These are phyloP conservation scores for Verticillium tricorpus DNA, from an alignment of 2,329 filamentous ascomycete genomes.

Conservation along the genomic window DNA sequence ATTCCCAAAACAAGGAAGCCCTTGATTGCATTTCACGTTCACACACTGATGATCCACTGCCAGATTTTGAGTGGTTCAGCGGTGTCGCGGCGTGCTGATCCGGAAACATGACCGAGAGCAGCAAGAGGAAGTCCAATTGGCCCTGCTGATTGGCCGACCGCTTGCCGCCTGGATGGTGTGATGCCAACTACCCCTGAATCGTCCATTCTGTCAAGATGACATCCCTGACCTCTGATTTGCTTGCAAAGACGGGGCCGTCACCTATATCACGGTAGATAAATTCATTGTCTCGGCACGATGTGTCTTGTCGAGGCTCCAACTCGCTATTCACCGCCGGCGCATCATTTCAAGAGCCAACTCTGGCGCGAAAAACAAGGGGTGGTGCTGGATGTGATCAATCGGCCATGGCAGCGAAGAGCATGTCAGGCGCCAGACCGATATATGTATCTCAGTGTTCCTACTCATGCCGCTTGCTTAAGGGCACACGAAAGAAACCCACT, in stretches of 20 bases:
- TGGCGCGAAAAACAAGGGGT: no score
- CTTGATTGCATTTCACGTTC: no score
- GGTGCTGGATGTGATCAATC: no score
- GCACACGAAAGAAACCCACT: no score
- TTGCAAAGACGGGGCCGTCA: not conserved
- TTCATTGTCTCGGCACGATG: not conserved
- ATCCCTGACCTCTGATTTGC: not conserved
- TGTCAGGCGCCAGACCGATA: no score
- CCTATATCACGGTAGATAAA: not conserved
- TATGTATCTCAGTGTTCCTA: no score
- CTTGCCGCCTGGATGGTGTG: not conserved
- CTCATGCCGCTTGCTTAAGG: no score
- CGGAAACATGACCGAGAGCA: not conserved
- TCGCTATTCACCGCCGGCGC: not conserved
- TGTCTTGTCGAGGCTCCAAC: not conserved
- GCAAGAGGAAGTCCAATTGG: not conserved
- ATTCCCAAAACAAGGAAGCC: no score
- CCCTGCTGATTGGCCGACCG: not conserved
- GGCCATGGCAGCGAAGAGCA: no score
- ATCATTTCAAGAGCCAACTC: no score
- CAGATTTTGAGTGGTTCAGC: no score
- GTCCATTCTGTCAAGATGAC: not conserved
- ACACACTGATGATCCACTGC: no score
- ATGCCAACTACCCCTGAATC: not conserved
- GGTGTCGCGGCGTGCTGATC: not conserved